Conservation (phyloP, 257 asterid genomes). For the Cruciata laevipes region DNA sequence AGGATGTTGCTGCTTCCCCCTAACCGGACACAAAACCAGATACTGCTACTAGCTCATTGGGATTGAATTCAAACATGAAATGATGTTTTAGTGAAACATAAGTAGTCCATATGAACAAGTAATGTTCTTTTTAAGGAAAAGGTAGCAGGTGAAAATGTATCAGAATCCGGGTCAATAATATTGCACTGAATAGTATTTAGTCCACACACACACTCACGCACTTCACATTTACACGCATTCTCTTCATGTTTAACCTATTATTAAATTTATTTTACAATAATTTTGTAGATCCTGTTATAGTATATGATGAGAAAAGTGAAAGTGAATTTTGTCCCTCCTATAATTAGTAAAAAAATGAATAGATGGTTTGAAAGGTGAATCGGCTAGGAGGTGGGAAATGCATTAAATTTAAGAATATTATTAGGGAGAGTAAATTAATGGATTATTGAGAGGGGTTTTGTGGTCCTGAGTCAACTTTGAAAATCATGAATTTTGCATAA, state of each 20-base stretch:
- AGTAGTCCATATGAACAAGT: conserved; percentile 33
- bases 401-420: conserved; percentile 20
- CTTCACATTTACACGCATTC: not conserved
- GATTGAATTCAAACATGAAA: conserved; percentile 16
- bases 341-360: too few relatives aligned
- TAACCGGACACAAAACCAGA: conserved; percentile 31
- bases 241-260: too few relatives aligned
- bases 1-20: conserved; percentile 68
- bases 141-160: conserved; percentile 16
- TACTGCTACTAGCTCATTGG: not conserved
- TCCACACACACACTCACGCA: not conserved
- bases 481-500: not conserved
- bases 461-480: conserved; percentile 19
- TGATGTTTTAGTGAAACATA: not conserved
- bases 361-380: conserved; percentile 34
- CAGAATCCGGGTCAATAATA: not conserved
- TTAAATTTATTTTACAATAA: too few relatives aligned
- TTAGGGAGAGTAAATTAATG: not conserved
- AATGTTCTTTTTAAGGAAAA: conserved; percentile 23
- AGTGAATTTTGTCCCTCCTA: not conserved
- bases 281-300: not conserved
- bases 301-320: too few relatives aligned
- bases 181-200: not conserved
- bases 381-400: conserved; percentile 19
- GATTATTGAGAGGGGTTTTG: conserved; percentile 19